Base-by-base conservation (phyloP, 1,284 basidiomycete genomes). In the Fomitopsis betulina region DNA sequence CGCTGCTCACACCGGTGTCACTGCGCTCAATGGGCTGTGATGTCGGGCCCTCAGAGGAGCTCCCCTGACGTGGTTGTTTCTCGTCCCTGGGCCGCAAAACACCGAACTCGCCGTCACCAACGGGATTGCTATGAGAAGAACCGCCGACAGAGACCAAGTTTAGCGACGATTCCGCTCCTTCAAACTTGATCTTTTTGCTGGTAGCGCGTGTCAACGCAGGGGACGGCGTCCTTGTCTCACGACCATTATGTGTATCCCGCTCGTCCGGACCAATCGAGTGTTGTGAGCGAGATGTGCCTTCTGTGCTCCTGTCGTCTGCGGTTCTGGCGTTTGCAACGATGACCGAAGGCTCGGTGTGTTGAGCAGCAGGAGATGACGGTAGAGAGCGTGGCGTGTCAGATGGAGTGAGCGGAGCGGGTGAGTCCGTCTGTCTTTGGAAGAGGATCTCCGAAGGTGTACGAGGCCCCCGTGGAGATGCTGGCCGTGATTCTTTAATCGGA, bases 1-100 rank as follows among this genome's bases (percentile, higher is more conserved):
- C 81, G 35, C 69, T 79, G 61, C 82, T 87, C 54, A 70, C 76
- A 15, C 67, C 65, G 1, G 71, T 68, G 47, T 75, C 73, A 25
- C 63, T 70, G 33, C 70, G 63, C 30, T 74, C 72, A 5, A 72
- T 55, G 17, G 59, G 51, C 56, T 62, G 61, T 15, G 55, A 42
- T 2, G 59, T 38, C 0, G 58, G 59, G 0, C 60, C 35, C 64
- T 75, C 60, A 30, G 13, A 15, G 10, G 45, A 27, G 7, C 25
- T 13, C 63, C 70, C 19, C 15, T 57, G 39, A 4, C 60, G 56
- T 1, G 51, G 6, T 40, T 54, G 56, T 13, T 50, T 12, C 13
- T 58, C 60, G 58, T 62, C 59, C 27, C 35, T 32, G 15, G 57
- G 54, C 39, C 50, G 33, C 17, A 66, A 66, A 1, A 67, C 65